Conservation (phyloP, 192 early-diverging fungal genomes). For the Rhizoclosmatium sp. region DNA sequence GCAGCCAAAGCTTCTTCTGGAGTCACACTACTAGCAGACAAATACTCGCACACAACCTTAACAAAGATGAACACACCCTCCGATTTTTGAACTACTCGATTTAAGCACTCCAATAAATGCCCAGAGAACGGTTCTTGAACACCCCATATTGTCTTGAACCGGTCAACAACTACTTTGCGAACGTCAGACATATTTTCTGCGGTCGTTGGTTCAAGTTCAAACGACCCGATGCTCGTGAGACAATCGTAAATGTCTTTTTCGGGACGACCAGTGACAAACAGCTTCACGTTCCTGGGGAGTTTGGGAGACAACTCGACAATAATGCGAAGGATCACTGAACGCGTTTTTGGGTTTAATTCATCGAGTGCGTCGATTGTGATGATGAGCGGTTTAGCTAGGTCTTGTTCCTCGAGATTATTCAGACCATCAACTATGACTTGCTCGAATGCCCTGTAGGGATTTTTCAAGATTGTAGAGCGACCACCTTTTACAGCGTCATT, state of each 20-base stretch:
- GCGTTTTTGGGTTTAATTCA: slow-evolving; percentile 16
- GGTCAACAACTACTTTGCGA: background rate
- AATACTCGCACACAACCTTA: background rate
- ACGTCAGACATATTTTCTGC: slow-evolving; percentile 11
- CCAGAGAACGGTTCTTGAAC: too few relatives aligned
- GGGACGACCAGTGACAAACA: slow-evolving; percentile 30
- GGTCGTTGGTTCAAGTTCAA: slow-evolving; percentile 9
- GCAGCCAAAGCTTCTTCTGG: background rate
- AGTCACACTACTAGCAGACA: background rate
- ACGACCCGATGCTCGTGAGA: background rate
- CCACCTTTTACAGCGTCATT: background rate
- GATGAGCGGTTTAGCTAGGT: background rate
- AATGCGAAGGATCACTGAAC: background rate
- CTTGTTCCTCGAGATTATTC: background rate
- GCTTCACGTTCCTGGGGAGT: slow-evolving; percentile 21
- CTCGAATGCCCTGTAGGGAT: background rate
- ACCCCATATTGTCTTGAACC: background rate
- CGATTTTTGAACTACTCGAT: slow-evolving; percentile 5
- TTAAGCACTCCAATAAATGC: background rate
- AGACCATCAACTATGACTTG: slow-evolving; percentile 5
- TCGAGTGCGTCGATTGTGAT: slow-evolving; percentile 40
- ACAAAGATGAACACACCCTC: slow-evolving; percentile 39
- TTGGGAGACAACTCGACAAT: background rate
- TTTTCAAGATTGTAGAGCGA: background rate
- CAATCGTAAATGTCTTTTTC: slow-evolving; percentile 29